Evolutionary conservation across 345 rosid genomes (phyloP), one percentile per base, ranked within the genome.

Genomic region (Eucalyptus decipiens): DNA sequence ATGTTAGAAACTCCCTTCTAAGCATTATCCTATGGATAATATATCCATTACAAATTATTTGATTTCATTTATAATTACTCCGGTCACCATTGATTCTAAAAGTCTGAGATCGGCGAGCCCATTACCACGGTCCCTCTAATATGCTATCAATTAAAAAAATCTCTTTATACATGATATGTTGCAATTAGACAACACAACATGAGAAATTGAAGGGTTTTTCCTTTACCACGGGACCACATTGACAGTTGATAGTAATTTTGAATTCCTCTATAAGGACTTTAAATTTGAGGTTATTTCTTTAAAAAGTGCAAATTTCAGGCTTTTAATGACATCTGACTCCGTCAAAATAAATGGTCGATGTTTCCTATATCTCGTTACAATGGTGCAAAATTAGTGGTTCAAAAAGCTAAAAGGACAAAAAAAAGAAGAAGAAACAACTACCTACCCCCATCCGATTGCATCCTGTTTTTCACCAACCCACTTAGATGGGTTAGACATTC

Each of bases 61-160:
- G 1, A 30, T 62, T 30, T 30, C 18, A 30, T 4, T 14, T 14
- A 62, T 62, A 14, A 4, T 62, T 62, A 14, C 16, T 62, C 3
- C 3, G 9, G 3, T 2, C 34, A 62, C 9, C 37, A 6, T 62
- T 32, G 9, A 62, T 30, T 37, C 18, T 62, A 30, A 62, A 28
- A 62, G 19, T 13, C 5, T 2, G 9, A 69, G 43, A 69, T 17
- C 18, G 24, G 13, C 13, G 1, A 34, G 1, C 12, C 26, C 42
- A 9, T 15, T 11, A 69, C 3, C 11, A 0, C 1, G 3, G 7
- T 67, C 40, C 4, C 4, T 16, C 11, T 10, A 32, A n/a, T 17
- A 30, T n/a, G 18, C 21, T n/a, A 67, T 32, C 37, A n/a, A 4
- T 16, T n/a, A n/a, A 8, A 16, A 67, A 67, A 7, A 8, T 65